phyloP scores from a whole-genome alignment of 2,329 filamentous ascomycete genomes.

The Incumbomyces delicatus region DNA sequence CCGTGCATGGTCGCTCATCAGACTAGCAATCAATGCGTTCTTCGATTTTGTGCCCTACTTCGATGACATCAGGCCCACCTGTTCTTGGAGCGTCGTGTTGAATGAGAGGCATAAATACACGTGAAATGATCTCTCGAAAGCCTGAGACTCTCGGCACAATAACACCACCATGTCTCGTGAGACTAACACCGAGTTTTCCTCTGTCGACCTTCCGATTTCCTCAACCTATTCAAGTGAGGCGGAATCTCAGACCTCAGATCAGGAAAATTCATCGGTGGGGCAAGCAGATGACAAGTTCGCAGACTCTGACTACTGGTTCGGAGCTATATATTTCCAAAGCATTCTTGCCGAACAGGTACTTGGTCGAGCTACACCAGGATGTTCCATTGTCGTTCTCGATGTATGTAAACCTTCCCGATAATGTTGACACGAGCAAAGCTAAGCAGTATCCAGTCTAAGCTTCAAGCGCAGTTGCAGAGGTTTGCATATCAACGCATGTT shows the following conservation, averaged over 20 bases:
- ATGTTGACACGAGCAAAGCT: not conserved
- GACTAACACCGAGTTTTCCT: too few species aligned
- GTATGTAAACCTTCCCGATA: not conserved
- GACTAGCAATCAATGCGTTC: too few species aligned
- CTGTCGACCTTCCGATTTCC: too few species aligned
- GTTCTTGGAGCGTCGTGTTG: too few species aligned
- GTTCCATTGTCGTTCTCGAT: slow-evolving; percentile 1
- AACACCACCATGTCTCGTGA: too few species aligned
- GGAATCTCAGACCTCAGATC: slow-evolving; percentile 1
- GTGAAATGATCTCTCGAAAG: too few species aligned
- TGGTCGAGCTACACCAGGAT: slow-evolving; percentile 3
- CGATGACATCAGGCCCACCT: too few species aligned
- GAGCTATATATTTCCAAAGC: not conserved
- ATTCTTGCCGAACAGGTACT: not conserved
- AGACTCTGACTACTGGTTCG: slow-evolving; percentile 3
- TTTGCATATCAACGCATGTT: not conserved
- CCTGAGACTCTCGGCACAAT: too few species aligned
- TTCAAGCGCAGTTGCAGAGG: not conserved
- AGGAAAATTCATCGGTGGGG: slow-evolving; percentile 1
- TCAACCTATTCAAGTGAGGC: not conserved
- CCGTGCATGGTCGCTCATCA: too few species aligned
- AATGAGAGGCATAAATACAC: too few species aligned
- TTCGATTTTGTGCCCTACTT: too few species aligned
- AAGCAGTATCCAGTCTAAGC: not conserved
- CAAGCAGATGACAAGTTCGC: not conserved